phyloP scores from a whole-genome alignment of 768 basidiomycete species.

The Boletus rubescentipes region DNA sequence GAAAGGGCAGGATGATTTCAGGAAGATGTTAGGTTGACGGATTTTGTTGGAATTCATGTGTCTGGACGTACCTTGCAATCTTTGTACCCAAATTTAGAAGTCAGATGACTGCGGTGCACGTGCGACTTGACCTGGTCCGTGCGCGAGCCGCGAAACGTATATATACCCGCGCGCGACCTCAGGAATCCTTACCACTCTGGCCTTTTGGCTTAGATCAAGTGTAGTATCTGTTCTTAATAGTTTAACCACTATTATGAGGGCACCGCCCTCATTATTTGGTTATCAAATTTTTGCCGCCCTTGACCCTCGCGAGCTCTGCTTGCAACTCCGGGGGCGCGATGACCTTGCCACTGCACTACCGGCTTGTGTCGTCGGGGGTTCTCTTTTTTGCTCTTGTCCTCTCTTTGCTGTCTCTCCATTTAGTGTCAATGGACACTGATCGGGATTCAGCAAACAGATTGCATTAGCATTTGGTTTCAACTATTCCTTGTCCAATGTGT shows the following conservation, averaged over 20 bases:
- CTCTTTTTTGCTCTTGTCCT: slow-evolving; percentile 3
- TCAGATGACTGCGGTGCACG: neutral
- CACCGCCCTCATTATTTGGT: slow-evolving; percentile 54
- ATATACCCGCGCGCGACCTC: slow-evolving; percentile 6
- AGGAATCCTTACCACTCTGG: slow-evolving; percentile 30
- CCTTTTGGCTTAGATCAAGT: slow-evolving; percentile 77
- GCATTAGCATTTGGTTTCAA: neutral
- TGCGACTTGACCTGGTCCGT: slow-evolving; percentile 6
- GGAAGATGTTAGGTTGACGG: slow-evolving; percentile 62
- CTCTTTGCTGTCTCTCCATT: slow-evolving; percentile 13
- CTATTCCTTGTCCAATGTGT: too few species aligned
- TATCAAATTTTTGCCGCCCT: slow-evolving; percentile 42
- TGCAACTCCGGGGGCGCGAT: slow-evolving; percentile 41
- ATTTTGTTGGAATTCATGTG: neutral
- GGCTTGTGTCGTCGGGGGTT: slow-evolving; percentile 69
- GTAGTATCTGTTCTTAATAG: slow-evolving; percentile 76
- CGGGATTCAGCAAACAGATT: slow-evolving; percentile 13
- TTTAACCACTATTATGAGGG: slow-evolving; percentile 57
- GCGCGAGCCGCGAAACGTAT: slow-evolving; percentile 1
- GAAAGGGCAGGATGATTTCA: slow-evolving; percentile 75
- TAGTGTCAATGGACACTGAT: neutral
- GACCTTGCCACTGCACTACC: slow-evolving; percentile 40
- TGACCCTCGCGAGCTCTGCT: slow-evolving; percentile 38
- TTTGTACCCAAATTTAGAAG: neutral
- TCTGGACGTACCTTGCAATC: neutral